These are phyloP conservation scores for Salmacisia buchloeana DNA, from an alignment of 1,284 basidiomycete genomes.

Conservation along the genomic window DNA sequence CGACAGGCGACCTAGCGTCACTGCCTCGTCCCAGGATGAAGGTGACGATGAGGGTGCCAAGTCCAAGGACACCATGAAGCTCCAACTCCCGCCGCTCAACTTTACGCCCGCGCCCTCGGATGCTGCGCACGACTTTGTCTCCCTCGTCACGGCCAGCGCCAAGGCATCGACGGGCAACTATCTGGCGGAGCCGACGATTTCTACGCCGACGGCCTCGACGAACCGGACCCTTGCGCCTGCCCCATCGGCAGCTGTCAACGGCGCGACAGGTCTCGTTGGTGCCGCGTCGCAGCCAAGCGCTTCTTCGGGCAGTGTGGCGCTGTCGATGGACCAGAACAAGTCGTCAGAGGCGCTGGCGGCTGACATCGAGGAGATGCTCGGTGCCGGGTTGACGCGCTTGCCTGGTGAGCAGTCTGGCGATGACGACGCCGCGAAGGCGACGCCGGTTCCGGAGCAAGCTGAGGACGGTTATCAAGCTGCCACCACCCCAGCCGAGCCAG, in stretches of 20 bases:
- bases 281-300: not conserved
- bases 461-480: no score
- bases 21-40: no score
- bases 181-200: not conserved
- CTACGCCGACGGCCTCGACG: not conserved
- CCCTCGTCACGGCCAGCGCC: not conserved
- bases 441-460: no score
- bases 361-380: slow-evolving; percentile 8
- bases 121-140: not conserved
- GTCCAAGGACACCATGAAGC: not conserved
- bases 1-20: no score
- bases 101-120: slow-evolving; percentile 1
- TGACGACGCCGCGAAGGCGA: not conserved
- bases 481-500: no score
- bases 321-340: not conserved
- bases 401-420: not conserved
- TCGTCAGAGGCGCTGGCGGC: slow-evolving; percentile 1
- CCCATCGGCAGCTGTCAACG: not conserved
- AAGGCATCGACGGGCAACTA: not conserved
- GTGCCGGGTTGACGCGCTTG: not conserved
- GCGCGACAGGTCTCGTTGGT: not conserved
- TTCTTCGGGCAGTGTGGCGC: not conserved
- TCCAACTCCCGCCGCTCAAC: not conserved
- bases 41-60: not conserved
- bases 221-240: not conserved